phyloP scores from a whole-genome alignment of 495 filamentous ascomycete genomes.

The Podospora australis region DNA sequence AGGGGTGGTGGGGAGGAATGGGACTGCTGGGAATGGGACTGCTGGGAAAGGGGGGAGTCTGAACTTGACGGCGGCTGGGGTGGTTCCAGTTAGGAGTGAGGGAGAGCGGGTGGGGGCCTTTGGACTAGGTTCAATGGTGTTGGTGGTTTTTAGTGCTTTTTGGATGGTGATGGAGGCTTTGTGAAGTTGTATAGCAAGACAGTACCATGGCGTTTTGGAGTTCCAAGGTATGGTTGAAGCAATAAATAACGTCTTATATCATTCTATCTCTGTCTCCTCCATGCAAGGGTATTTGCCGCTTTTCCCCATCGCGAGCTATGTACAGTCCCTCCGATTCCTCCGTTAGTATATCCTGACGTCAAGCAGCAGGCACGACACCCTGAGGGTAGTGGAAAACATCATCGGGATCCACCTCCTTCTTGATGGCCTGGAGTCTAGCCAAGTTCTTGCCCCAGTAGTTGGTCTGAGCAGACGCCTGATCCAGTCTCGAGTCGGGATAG shows the following conservation, averaged over 20 bases:
- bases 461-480: slow-evolving; percentile 30
- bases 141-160: too few species aligned
- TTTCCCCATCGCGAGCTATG: background rate
- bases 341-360: too few species aligned
- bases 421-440: slow-evolving; percentile 47
- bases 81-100: too few species aligned
- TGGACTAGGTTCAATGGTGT: too few species aligned
- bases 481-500: slow-evolving; percentile 36
- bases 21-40: background rate
- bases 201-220: too few species aligned
- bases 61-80: too few species aligned
- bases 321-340: too few species aligned
- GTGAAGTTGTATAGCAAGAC: too few species aligned
- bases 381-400: slow-evolving; percentile 56
- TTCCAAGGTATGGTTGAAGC: too few species aligned
- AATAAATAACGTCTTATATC: too few species aligned
- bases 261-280: background rate
- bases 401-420: slow-evolving; percentile 48
- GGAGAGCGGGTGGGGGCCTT: too few species aligned
- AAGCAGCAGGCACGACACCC: slow-evolving; percentile 21
- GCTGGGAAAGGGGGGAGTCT: background rate
- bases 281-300: background rate
- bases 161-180: background rate
- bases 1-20: slow-evolving; percentile 5
- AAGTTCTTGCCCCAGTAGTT: slow-evolving; percentile 52